A percentile compares a stretch with the other conserved stretches of the same genome.
Evolutionary conservation across 2,329 filamentous ascomycete genomes (phyloP).

Genomic region (Daldinia sp.): DNA sequence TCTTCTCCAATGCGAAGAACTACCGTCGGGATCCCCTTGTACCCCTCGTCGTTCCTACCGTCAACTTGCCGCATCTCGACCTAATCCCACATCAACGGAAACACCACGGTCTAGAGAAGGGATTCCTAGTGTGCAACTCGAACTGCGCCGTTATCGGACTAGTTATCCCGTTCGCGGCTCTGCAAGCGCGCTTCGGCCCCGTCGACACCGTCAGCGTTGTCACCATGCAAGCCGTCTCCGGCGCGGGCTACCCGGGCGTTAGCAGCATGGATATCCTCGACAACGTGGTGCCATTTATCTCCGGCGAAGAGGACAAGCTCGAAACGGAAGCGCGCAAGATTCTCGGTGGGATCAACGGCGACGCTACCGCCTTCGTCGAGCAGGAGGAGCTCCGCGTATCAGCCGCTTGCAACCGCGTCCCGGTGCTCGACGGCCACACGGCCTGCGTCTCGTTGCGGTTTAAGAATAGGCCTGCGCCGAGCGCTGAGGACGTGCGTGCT

Average conservation of each 20-base stretch:
- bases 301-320: slow-evolving; percentile 95
- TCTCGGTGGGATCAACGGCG: slow-evolving; percentile 78
- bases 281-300: slow-evolving; percentile 94
- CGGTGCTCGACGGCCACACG: slow-evolving; percentile 95
- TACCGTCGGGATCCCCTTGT: slow-evolving; percentile 91
- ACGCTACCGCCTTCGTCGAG: slow-evolving; percentile 80
- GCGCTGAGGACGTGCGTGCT: slow-evolving; percentile 79
- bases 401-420: slow-evolving; percentile 91
- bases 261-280: slow-evolving; percentile 96
- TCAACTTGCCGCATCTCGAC: slow-evolving; percentile 89
- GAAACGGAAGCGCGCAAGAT: slow-evolving; percentile 97
- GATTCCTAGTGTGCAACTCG: slow-evolving; percentile 96
- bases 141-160: slow-evolving; percentile 98
- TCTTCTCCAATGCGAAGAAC: slow-evolving; percentile 99
- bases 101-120: slow-evolving; percentile 78
- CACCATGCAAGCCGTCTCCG: slow-evolving; percentile 94
- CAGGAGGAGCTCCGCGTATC: slow-evolving; percentile 81
- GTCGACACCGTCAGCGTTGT: slow-evolving; percentile 83
- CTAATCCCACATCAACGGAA: slow-evolving; percentile 90
- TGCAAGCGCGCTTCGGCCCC: slow-evolving; percentile 86
- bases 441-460: slow-evolving; percentile 93
- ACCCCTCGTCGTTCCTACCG: slow-evolving; percentile 92
- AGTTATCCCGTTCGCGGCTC: slow-evolving; percentile 92
- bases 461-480: slow-evolving; percentile 78
- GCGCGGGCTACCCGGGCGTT: slow-evolving; percentile 90